phyloP scores from a whole-genome alignment of 192 early-diverging fungal species.

The Entophlyctis helioformis region DNA sequence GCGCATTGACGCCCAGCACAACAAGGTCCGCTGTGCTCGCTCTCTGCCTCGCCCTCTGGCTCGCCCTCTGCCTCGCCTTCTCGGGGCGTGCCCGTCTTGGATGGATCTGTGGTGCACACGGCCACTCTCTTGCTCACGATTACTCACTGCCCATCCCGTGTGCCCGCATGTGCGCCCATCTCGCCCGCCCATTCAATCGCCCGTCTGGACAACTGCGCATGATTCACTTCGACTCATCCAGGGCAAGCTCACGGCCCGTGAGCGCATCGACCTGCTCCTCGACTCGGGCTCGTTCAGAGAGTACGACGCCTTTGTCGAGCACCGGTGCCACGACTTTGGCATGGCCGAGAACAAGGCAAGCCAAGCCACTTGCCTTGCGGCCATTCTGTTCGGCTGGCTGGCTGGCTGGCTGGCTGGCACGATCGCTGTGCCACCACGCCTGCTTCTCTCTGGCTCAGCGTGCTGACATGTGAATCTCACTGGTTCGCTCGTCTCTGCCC shows the following conservation, averaged over 20 bases:
- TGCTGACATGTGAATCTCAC: neutral
- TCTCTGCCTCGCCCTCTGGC: neutral
- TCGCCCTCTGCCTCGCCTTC: neutral
- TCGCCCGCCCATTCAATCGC: too few relatives aligned
- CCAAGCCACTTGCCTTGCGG: too few relatives aligned
- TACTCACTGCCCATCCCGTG: too few relatives aligned
- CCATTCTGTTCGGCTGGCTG: neutral
- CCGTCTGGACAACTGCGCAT: neutral
- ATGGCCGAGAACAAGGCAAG: constrained; percentile 62
- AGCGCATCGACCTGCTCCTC: constrained; percentile 74
- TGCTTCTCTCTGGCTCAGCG: too few relatives aligned
- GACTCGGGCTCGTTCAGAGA: constrained; percentile 80
- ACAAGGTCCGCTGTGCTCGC: constrained; percentile 39
- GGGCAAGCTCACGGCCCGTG: constrained; percentile 90
- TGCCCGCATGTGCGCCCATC: too few relatives aligned
- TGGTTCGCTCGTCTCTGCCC: too few relatives aligned
- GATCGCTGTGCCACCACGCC: too few relatives aligned
- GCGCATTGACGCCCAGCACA: constrained; percentile 74
- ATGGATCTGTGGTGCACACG: too few relatives aligned
- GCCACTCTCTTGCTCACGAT: too few relatives aligned
- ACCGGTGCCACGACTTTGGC: constrained; percentile 83
- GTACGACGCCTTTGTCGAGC: constrained; percentile 88
- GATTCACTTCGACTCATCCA: constrained; percentile 6
- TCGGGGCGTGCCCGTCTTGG: too few relatives aligned
- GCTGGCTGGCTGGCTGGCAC: too few relatives aligned